Base-by-base conservation (phyloP, 2,329 filamentous ascomycete species). In the Trichoderma guizhouense region DNA sequence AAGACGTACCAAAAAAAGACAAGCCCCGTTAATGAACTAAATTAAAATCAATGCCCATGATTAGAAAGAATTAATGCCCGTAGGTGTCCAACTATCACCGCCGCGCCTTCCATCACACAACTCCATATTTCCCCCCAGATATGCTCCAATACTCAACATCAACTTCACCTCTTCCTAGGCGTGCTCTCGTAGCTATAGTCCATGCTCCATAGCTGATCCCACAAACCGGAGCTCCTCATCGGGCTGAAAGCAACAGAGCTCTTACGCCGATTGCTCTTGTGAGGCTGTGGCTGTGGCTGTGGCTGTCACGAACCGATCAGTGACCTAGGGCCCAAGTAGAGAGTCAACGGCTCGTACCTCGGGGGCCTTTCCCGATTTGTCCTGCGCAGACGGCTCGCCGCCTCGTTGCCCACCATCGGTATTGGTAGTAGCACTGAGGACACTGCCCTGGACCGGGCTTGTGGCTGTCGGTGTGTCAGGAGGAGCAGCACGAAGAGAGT, bases 121-220 rank as follows among this genome's bases (percentile, higher is more conserved):
- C 28, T 34, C 66, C 66, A 14, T 36, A 21, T 9, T 61, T 18
- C 15, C 24, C 51, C 32, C 64, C 24, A n/a, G 30, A n/a, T 36
- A 21, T 15, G 32, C 8, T 14, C 5, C 14, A 21, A 68, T 26
- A n/a, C 26, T 47, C 65, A 14, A 26, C 36, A 61, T 34, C 26
- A 21, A 21, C n/a, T 26, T 68, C 63, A 65, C 62, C 64, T n/a
- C 73, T 75, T 79, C 73, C 75, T 79, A n/a, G 71, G 68, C 2
- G 77, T 75, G 55, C 83, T 85, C 74, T 87, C 87, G 64, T 87
- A 85, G 73, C 83, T 88, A 60, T 89, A 83, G 75, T 91, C 88
- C 30, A 90, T 77, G 73, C 84, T 88, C 89, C 89, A 91, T 18
- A 91, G 79, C 14, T 87, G 85, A 74, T 90, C 88, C 88, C 88